Conservation (phyloP, 2,329 filamentous ascomycete genomes). For the Orbilia ellipsospora region DNA sequence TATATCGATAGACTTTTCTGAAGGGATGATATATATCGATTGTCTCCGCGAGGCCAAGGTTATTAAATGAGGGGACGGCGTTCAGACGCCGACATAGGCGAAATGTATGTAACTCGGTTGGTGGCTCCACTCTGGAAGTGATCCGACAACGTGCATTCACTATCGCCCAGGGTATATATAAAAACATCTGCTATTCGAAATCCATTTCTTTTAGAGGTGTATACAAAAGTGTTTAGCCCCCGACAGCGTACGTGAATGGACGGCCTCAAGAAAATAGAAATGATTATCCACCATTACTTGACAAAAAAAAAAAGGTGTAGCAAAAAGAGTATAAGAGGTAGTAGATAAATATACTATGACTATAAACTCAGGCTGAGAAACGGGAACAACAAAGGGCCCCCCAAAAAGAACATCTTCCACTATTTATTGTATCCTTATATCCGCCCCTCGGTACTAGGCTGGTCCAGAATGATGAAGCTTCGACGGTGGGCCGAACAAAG, state of each 20-base stretch:
- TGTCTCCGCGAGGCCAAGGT: no score
- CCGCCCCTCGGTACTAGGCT: background rate
- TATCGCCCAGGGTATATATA: no score
- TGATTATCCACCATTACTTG: conserved; percentile 25
- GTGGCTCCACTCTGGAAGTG: no score
- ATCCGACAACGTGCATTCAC: no score
- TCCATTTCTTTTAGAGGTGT: background rate
- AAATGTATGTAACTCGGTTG: background rate
- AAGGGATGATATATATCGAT: no score
- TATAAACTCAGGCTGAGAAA: conserved; percentile 5
- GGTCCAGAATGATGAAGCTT: background rate
- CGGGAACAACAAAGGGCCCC: conserved; percentile 2
- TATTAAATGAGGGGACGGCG: background rate
- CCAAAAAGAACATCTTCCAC: conserved; percentile 4
- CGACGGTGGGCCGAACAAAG: background rate
- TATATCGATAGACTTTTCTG: no score
- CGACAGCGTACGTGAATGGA: no score
- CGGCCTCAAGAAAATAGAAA: background rate
- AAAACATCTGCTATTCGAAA: background rate
- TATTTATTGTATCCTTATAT: background rate
- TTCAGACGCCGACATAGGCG: conserved; percentile 18
- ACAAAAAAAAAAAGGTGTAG: background rate
- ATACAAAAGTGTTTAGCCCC: no score
- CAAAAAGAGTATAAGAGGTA: background rate
- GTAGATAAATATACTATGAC: conserved; percentile 20